Conservation (phyloP, 2,329 filamentous ascomycete species). For the Leptographium radiaticola region DNA sequence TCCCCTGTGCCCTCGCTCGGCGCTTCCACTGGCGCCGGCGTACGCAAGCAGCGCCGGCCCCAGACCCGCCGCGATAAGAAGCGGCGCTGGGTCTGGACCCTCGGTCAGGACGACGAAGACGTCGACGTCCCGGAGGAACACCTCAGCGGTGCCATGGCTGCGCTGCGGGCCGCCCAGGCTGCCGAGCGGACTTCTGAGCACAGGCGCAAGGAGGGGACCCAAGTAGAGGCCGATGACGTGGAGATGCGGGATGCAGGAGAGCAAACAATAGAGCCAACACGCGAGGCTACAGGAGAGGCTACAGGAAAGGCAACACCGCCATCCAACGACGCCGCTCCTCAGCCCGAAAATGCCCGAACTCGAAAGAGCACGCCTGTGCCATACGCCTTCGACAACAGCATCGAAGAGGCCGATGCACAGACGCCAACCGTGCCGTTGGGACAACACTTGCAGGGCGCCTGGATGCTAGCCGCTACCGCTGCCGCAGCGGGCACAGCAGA, state of each 20-base stretch:
- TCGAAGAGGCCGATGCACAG: conserved; percentile 6
- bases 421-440: conserved; percentile 5
- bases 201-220: not conserved
- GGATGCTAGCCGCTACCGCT: conserved; percentile 3
- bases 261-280: not conserved
- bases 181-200: conserved; percentile 2
- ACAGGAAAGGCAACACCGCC: not conserved
- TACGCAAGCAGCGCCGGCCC: conserved; percentile 40
- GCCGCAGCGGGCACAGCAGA: conserved; percentile 9
- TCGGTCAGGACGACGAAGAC: conserved; percentile 37
- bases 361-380: conserved; percentile 11
- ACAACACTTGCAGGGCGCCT: conserved; percentile 6
- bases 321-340: not conserved
- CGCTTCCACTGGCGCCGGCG: conserved; percentile 25
- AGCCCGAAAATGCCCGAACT: conserved; percentile 1
- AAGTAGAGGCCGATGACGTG: not conserved
- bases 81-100: conserved; percentile 54
- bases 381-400: conserved; percentile 6
- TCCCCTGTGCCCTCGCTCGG: conserved; percentile 30
- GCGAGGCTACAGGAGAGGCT: not conserved
- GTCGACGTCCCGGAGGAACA: conserved; percentile 24
- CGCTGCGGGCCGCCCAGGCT: conserved; percentile 13
- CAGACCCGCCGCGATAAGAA: conserved; percentile 46
- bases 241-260: not conserved
- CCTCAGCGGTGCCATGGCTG: conserved; percentile 17